Conservation (phyloP, 129 eudicot genomes). For the Chrysanthemum makinoi region DNA sequence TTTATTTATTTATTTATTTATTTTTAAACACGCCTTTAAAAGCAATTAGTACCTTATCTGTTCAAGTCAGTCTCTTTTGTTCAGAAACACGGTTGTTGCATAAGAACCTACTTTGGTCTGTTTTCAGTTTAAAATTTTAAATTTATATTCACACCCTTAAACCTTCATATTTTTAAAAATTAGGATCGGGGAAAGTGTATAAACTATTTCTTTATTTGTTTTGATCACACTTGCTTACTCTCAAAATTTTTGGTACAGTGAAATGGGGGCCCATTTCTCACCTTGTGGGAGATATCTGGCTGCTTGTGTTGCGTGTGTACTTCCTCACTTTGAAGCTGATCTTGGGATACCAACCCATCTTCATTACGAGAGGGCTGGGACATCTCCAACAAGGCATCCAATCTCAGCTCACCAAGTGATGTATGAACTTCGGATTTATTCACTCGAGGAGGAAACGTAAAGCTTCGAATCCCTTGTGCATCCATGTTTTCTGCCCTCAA, state of each 20-base stretch:
- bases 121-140: too few relatives aligned
- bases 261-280: slow-evolving; percentile 97
- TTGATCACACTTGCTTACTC: background rate
- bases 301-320: slow-evolving; percentile 83
- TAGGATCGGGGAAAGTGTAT: background rate
- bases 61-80: background rate
- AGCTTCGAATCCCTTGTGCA: slow-evolving; percentile 13
- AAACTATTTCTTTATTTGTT: background rate
- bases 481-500: background rate
- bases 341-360: slow-evolving; percentile 53
- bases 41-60: background rate
- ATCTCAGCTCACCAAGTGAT: slow-evolving; percentile 77
- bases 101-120: slow-evolving; percentile 1
- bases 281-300: slow-evolving; percentile 91
- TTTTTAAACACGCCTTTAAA: background rate
- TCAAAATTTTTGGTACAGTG: slow-evolving; percentile 45
- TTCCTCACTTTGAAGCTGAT: slow-evolving; percentile 77
- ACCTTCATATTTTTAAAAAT: too few relatives aligned
- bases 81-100: background rate
- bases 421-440: slow-evolving; percentile 96
- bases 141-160: too few relatives aligned
- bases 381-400: slow-evolving; percentile 87
- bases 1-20: background rate
- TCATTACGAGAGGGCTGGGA: slow-evolving; percentile 64
- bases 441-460: slow-evolving; percentile 96